Conservation (phyloP, 139 green algal species). For the Chlorella sp. region DNA sequence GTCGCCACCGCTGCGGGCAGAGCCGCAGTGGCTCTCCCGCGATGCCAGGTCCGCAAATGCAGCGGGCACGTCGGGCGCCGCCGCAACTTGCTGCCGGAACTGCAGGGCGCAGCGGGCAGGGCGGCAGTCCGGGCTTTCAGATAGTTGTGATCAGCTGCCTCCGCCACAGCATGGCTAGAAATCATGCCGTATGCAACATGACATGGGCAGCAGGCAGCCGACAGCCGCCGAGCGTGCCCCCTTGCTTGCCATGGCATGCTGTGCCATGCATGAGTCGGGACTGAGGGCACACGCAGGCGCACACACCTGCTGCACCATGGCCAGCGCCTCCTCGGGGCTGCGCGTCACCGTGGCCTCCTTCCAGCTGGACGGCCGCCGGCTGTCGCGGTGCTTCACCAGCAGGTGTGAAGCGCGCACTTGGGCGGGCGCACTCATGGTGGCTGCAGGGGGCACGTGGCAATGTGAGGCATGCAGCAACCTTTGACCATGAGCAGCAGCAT, state of each 20-base stretch:
- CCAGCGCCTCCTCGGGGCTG: conserved; percentile 78
- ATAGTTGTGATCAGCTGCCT: too few relatives aligned
- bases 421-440: neutral
- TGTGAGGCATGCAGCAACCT: too few relatives aligned
- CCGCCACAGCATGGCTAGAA: too few relatives aligned
- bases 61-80: conserved; percentile 34
- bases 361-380: conserved; percentile 76
- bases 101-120: neutral
- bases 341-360: conserved; percentile 81
- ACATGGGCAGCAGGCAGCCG: neutral
- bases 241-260: too few relatives aligned
- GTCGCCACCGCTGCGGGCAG: conserved; percentile 71
- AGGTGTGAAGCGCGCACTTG: conserved; percentile 81
- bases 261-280: too few relatives aligned
- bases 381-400: conserved; percentile 86
- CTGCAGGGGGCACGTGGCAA: neutral
- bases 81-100: conserved; percentile 64
- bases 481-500: too few relatives aligned
- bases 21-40: conserved; percentile 83
- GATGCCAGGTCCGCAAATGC: conserved; percentile 77
- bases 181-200: neutral
- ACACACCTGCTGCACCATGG: conserved; percentile 65
- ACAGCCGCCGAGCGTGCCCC: too few relatives aligned
- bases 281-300: too few relatives aligned
- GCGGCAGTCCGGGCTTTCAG: too few relatives aligned